Evolutionary conservation across 805 yeast species (phyloP), one percentile per base, ranked within the genome.

Genomic region (Cyberlindnera euphorbiiphila): DNA sequence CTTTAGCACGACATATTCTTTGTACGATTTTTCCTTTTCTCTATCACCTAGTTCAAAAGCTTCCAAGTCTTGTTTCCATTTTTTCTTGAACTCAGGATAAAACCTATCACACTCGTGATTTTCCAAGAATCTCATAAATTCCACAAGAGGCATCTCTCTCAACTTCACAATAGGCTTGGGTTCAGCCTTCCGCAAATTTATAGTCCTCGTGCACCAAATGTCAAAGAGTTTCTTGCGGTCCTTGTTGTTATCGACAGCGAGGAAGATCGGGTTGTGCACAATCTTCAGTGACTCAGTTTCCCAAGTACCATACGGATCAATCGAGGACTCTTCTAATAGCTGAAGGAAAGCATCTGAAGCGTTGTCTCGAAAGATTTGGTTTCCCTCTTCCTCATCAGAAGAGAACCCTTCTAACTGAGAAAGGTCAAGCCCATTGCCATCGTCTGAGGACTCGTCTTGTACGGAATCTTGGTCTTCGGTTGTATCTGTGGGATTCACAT

Each of bases 291-390:
- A 56, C 50, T 74, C 78, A 1, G 54, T 42, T 6, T 67, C 68
- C 81, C 81, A 78, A 0, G 69, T 47, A 2, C 69, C 59, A 39
- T 52, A 70, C 0, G 78, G 75, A 46, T 75, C 65, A 9, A 71
- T 41, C 0, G 53, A 19, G 16, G 49, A 30, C 9, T 50, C 58
- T 4, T 53, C 51, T 9, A 77, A 56, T 25, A 76, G 46, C 7
- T 51, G 41, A 6, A 51, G 37, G 44, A 74, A 74, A 4, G 23
- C 34, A 0, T 30, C 22, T 20, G 33, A 29, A 3, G 46, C 21
- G 24, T 17, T 44, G 42, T 6, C 30, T 29, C 4, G 41, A 18
- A 4, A 25, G 25, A 22, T 9, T 2, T 15, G 9, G 7, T 21
- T 40, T n/a, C 41, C 41, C 2, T 29, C 36, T 6, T 32, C 46